phyloP scores from a whole-genome alignment of 2,329 filamentous ascomycete species.

The Tolypocladium cylindrosporum region DNA sequence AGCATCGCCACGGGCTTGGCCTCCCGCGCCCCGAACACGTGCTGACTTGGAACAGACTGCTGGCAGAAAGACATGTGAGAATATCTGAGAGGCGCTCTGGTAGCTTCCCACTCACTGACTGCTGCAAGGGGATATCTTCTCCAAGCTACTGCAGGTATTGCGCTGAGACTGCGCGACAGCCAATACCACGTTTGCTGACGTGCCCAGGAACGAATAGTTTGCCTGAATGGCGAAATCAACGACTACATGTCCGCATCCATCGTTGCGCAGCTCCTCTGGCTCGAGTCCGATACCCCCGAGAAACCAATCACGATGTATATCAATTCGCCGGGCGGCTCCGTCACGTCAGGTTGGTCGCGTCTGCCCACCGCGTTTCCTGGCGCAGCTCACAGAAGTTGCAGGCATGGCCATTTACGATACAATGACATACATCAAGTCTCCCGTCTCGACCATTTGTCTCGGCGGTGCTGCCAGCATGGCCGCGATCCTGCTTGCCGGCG shows the following conservation, averaged over 20 bases:
- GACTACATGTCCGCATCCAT: slow-evolving; percentile 86
- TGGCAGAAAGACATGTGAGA: slow-evolving; percentile 67
- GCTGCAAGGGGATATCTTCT: slow-evolving; percentile 68
- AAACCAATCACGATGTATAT: slow-evolving; percentile 98
- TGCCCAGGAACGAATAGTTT: slow-evolving; percentile 77
- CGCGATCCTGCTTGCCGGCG: slow-evolving; percentile 76
- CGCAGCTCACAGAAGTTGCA: slow-evolving; percentile 7
- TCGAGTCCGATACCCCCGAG: slow-evolving; percentile 91
- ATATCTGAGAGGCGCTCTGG: too few relatives aligned
- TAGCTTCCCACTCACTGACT: slow-evolving; percentile 7
- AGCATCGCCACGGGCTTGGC: slow-evolving; percentile 5
- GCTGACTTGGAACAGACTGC: slow-evolving; percentile 46
- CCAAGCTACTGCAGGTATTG: slow-evolving; percentile 61
- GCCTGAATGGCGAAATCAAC: slow-evolving; percentile 84
- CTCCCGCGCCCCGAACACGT: background rate
- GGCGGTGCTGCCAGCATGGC: slow-evolving; percentile 96
- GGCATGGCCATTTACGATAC: slow-evolving; percentile 93
- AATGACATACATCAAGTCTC: slow-evolving; percentile 91
- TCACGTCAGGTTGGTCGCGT: slow-evolving; percentile 51
- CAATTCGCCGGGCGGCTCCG: slow-evolving; percentile 88
- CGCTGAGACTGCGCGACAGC: background rate
- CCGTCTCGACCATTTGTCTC: slow-evolving; percentile 89
- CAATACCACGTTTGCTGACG: slow-evolving; percentile 3
- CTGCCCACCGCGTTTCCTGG: background rate
- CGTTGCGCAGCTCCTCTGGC: slow-evolving; percentile 91